Conservation (phyloP, 2,329 filamentous ascomycete genomes). For the Epichloe uncinata region DNA sequence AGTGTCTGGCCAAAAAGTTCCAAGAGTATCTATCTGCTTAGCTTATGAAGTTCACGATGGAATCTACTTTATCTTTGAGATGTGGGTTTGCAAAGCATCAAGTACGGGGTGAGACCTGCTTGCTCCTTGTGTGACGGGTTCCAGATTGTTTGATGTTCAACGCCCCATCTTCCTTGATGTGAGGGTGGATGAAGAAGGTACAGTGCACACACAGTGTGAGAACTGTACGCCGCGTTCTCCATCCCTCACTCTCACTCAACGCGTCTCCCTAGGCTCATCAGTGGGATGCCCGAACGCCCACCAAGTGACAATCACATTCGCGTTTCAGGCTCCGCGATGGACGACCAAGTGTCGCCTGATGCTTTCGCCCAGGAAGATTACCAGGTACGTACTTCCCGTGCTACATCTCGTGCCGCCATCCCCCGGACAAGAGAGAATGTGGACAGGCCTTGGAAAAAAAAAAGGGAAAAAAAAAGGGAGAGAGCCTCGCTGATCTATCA, state of each 20-base stretch:
- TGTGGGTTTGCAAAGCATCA: neutral
- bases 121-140: no score
- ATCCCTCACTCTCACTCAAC: neutral
- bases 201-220: neutral
- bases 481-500: no score
- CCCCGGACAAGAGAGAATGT: no score
- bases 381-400: slow-evolving; percentile 19
- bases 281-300: no score
- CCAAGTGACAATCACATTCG: neutral
- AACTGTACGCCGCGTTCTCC: neutral
- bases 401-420: neutral
- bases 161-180: no score
- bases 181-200: no score
- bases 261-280: no score
- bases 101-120: no score
- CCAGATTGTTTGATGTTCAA: no score
- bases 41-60: slow-evolving; percentile 7
- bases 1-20: neutral
- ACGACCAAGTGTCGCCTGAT: slow-evolving; percentile 8
- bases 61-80: neutral
- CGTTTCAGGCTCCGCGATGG: slow-evolving; percentile 9
- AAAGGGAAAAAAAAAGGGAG: no score
- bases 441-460: no score
- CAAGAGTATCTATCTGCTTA: neutral
- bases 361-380: slow-evolving; percentile 30